These are phyloP conservation scores for Paramarasmius palmivorus DNA, from an alignment of 1,284 basidiomycete species.

Conservation along the genomic window DNA sequence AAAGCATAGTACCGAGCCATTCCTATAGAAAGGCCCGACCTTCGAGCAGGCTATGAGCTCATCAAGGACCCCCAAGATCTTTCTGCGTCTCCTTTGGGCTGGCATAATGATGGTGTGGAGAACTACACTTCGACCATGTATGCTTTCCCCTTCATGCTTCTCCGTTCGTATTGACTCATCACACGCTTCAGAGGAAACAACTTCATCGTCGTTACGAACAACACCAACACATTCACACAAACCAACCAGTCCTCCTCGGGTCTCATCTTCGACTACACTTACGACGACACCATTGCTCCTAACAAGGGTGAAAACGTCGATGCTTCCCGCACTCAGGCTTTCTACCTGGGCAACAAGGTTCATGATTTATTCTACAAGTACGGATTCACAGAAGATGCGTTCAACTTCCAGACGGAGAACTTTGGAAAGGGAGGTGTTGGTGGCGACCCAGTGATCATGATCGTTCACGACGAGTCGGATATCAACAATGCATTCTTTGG, in stretches of 20 bases:
- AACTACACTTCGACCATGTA: constrained; percentile 22
- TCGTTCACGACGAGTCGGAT: constrained; percentile 35
- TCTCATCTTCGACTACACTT: constrained; percentile 1
- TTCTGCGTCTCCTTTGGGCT: constrained; percentile 21
- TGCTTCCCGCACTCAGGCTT: neutral
- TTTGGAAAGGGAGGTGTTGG: neutral
- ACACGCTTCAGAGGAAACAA: constrained; percentile 31
- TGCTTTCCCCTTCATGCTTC: neutral
- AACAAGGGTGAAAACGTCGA: constrained; percentile 13
- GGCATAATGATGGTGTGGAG: constrained; percentile 13
- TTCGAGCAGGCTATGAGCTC: constrained; percentile 31
- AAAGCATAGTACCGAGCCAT: constrained; percentile 33
- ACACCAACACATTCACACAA: constrained; percentile 25
- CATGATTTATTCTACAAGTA: neutral
- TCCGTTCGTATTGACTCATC: neutral
- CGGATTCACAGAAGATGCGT: constrained; percentile 1
- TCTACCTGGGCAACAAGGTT: neutral
- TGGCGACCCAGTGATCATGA: constrained; percentile 44
- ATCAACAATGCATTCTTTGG: constrained; percentile 17
- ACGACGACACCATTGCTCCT: constrained; percentile 19
- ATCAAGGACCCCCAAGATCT: constrained; percentile 34
- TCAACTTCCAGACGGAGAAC: constrained; percentile 4
- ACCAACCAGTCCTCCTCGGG: neutral
- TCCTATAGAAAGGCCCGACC: constrained; percentile 32
- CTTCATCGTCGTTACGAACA: constrained; percentile 30